phyloP scores from a whole-genome alignment of 371 early-diverging fungal genomes.

The Rhizopus delemar region DNA sequence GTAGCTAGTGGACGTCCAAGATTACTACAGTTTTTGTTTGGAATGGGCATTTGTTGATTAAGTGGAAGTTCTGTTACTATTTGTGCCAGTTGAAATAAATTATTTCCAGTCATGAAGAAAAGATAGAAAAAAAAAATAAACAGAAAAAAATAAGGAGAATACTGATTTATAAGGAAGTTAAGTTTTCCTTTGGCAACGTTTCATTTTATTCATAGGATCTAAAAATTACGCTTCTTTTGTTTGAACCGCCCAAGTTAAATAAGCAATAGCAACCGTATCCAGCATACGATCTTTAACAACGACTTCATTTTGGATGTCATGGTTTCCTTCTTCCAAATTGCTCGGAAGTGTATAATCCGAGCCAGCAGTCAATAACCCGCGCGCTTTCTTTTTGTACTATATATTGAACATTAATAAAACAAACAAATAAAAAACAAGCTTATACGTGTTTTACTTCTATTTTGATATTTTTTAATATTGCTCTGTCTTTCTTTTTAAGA shows the following conservation, averaged over 20 bases:
- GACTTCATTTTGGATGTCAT: constrained; percentile 35
- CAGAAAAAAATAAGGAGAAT: constrained; percentile 1
- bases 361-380: constrained; percentile 49
- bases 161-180: not conserved
- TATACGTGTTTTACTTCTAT: constrained; percentile 43
- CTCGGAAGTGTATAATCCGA: constrained; percentile 41
- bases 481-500: constrained; percentile 42
- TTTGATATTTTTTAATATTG: constrained; percentile 42
- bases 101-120: constrained; percentile 21
- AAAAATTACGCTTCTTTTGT: constrained; percentile 17
- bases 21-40: not conserved
- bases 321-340: constrained; percentile 7
- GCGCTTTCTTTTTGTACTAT: constrained; percentile 52
- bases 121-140: constrained; percentile 3
- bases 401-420: constrained; percentile 1
- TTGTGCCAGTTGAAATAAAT: constrained; percentile 28
- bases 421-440: not conserved
- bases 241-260: constrained; percentile 42
- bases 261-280: constrained; percentile 48
- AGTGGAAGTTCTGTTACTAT: constrained; percentile 23
- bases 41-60: constrained; percentile 2
- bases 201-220: not conserved
- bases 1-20: not conserved
- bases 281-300: constrained; percentile 49
- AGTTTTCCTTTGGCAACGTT: not conserved